Evolutionary conservation across 352 stramenopile species (phyloP).

Genomic region (Aphanomyces euteiches): DNA sequence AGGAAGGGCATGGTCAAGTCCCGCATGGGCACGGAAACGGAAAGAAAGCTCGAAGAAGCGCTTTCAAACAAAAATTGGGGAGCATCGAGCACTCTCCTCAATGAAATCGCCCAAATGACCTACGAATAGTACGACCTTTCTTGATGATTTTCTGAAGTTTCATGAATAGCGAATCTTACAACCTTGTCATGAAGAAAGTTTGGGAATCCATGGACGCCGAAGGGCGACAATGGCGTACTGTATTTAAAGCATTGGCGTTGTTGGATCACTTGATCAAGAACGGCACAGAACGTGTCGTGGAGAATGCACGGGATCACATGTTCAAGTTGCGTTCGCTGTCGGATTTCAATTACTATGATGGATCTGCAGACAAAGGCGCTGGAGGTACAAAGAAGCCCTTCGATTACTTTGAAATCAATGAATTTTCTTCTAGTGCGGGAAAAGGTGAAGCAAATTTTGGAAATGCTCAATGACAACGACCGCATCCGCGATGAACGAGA

Average conservation of each 20-base stretch:
- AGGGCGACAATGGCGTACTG: slow-evolving; percentile 92
- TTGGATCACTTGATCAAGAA: slow-evolving; percentile 98
- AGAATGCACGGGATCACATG: slow-evolving; percentile 95
- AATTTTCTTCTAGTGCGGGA: slow-evolving; percentile 60
- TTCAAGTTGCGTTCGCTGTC: slow-evolving; percentile 85
- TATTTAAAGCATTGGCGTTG: slow-evolving; percentile 95
- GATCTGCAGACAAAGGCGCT: slow-evolving; percentile 76
- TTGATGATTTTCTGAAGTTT: not conserved
- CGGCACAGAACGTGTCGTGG: slow-evolving; percentile 95
- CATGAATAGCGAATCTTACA: slow-evolving; percentile 75
- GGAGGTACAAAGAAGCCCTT: slow-evolving; percentile 45
- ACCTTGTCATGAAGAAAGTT: slow-evolving; percentile 90
- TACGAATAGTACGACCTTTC: slow-evolving; percentile 86
- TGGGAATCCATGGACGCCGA: slow-evolving; percentile 91
- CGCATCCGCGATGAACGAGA: slow-evolving; percentile 84
- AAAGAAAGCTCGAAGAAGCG: slow-evolving; percentile 90
- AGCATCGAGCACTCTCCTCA: slow-evolving; percentile 95
- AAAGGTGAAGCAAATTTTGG: slow-evolving; percentile 85
- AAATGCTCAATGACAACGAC: slow-evolving; percentile 86
- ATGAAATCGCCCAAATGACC: slow-evolving; percentile 96
- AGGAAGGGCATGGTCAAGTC: slow-evolving; percentile 84
- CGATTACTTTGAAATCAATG: slow-evolving; percentile 7
- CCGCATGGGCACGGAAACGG: slow-evolving; percentile 82
- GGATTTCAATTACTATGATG: slow-evolving; percentile 87
- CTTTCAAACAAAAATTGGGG: slow-evolving; percentile 99